Conservation (phyloP, 768 basidiomycete species). For the Naganishia onofrii region DNA sequence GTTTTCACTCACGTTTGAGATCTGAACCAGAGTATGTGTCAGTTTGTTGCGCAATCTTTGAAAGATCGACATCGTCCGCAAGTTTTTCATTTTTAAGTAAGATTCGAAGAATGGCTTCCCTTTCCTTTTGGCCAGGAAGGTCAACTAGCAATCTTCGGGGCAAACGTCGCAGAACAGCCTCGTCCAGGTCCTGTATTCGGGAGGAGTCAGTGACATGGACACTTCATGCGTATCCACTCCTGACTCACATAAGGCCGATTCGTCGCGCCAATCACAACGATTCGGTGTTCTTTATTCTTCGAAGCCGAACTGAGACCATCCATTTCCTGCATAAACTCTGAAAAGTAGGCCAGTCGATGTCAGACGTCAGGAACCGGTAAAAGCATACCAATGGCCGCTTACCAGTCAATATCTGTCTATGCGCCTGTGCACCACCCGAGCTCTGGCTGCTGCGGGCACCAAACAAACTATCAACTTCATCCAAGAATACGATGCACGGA, state of each 20-base stretch:
- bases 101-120: constrained; percentile 84
- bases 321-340: constrained; percentile 66
- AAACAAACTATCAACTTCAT: constrained; percentile 91
- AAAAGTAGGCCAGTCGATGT: not conserved
- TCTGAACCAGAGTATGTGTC: constrained; percentile 86
- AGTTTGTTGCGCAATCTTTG: constrained; percentile 41
- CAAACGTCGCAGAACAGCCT: constrained; percentile 83
- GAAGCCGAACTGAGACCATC: constrained; percentile 68
- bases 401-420: constrained; percentile 64
- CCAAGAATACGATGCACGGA: constrained; percentile 89
- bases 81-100: constrained; percentile 76
- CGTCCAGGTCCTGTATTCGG: constrained; percentile 53
- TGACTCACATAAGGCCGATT: constrained; percentile 58
- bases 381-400: not conserved
- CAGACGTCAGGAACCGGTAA: not conserved
- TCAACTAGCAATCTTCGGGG: constrained; percentile 84
- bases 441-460: constrained; percentile 71
- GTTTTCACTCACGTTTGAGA: constrained; percentile 81
- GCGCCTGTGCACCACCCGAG: constrained; percentile 74
- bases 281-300: constrained; percentile 70
- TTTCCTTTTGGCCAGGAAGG: constrained; percentile 78
- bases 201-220: not conserved
- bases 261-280: constrained; percentile 90
- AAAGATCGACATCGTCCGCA: constrained; percentile 42
- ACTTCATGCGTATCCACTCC: not conserved